Conservation (phyloP, 306 rosid species). For the Trichosanthes truncata region DNA sequence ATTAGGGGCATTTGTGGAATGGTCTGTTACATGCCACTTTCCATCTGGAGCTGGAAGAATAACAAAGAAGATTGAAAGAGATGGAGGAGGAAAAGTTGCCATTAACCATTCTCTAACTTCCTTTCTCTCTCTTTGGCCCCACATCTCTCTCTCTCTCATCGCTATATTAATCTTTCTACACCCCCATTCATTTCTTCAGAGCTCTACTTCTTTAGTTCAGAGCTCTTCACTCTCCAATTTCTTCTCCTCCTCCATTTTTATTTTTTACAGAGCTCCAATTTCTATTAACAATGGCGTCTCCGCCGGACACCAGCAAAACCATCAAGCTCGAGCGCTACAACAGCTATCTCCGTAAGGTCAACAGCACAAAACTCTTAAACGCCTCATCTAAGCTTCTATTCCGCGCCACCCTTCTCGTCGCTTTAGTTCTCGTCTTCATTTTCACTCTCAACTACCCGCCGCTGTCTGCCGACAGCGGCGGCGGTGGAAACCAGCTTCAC, state of each 20-base stretch:
- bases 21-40: slow-evolving; percentile 22
- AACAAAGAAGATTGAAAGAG: slow-evolving; percentile 21
- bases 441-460: slow-evolving; percentile 86
- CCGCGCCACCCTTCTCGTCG: slow-evolving; percentile 65
- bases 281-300: slow-evolving; percentile 44
- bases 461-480: slow-evolving; percentile 3
- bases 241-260: too few species aligned
- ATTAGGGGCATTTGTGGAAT: not conserved
- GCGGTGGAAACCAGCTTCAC: slow-evolving; percentile 16
- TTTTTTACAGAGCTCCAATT: not conserved
- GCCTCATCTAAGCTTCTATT: slow-evolving; percentile 90
- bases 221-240: slow-evolving; percentile 1
- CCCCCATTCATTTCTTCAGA: slow-evolving; percentile 27
- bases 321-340: slow-evolving; percentile 77
- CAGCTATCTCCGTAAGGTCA: slow-evolving; percentile 66
- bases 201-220: slow-evolving; percentile 32
- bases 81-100: slow-evolving; percentile 38
- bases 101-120: slow-evolving; percentile 41
- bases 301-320: slow-evolving; percentile 89
- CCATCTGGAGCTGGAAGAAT: slow-evolving; percentile 35
- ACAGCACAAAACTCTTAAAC: slow-evolving; percentile 73
- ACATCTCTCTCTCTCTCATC: slow-evolving; percentile 5
- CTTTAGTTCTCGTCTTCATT: slow-evolving; percentile 54
- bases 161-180: slow-evolving; percentile 43
- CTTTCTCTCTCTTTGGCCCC: not conserved